A percentile compares a stretch with the other conserved stretches of the same genome.
These are phyloP conservation scores for Carex scoparia DNA, from an alignment of 176 grass and related monocot genomes.

Conservation along the genomic window DNA sequence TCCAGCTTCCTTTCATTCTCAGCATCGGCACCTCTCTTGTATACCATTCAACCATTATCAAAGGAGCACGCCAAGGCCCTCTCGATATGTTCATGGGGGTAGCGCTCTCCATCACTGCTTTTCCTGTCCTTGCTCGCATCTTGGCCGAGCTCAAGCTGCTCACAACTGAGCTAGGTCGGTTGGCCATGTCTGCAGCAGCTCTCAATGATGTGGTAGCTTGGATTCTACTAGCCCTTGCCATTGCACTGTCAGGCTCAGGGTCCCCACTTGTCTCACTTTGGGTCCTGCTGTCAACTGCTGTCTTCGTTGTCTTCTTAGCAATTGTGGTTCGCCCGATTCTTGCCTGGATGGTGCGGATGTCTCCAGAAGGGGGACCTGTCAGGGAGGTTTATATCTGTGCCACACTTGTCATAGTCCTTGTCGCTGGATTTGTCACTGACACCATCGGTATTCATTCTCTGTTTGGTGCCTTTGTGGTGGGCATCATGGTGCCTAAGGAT, in stretches of 20 bases:
- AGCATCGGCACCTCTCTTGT: slow-evolving; percentile 57
- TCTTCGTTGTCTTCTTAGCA: slow-evolving; percentile 28
- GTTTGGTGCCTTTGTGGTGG: slow-evolving; percentile 59
- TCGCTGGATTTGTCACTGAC: slow-evolving; percentile 51
- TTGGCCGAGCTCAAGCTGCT: slow-evolving; percentile 72
- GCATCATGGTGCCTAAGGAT: slow-evolving; percentile 62
- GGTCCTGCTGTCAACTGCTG: slow-evolving; percentile 46
- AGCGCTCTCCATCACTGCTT: slow-evolving; percentile 67
- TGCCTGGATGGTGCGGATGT: slow-evolving; percentile 38
- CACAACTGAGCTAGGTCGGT: slow-evolving; percentile 51
- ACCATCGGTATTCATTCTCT: slow-evolving; percentile 61
- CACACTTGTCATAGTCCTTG: slow-evolving; percentile 49
- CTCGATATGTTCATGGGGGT: slow-evolving; percentile 76
- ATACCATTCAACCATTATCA: slow-evolving; percentile 42
- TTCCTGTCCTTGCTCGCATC: slow-evolving; percentile 64
- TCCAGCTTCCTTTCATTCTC: slow-evolving; percentile 50
- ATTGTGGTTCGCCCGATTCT: slow-evolving; percentile 34
- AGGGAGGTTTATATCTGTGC: slow-evolving; percentile 60
- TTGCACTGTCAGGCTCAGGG: slow-evolving; percentile 46
- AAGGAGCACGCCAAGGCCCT: slow-evolving; percentile 28
- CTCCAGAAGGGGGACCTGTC: slow-evolving; percentile 43
- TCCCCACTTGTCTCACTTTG: slow-evolving; percentile 54
- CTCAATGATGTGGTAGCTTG: slow-evolving; percentile 60
- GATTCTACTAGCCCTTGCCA: slow-evolving; percentile 62
- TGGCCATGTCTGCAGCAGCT: slow-evolving; percentile 65